Base-by-base conservation (phyloP, 371 early-diverging fungal species). In the Apophysomyces trapeziformis region DNA sequence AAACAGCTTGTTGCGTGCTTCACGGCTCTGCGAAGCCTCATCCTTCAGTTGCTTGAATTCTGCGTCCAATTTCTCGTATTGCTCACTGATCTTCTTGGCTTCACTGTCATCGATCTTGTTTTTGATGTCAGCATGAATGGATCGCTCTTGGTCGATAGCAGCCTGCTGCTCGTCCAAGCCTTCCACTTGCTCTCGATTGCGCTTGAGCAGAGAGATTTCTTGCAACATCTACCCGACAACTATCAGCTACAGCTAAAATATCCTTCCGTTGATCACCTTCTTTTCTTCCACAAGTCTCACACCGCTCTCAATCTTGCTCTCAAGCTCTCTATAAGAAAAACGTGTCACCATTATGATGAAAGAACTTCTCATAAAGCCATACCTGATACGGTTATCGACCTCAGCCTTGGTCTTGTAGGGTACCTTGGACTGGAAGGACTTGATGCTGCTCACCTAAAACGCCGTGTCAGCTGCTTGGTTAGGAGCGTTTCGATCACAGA, bases 281-380 rank as follows among this genome's bases (percentile, higher is more conserved):
- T 95, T 95, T 80, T 96, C 97, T 65, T 96, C 96, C 38, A 93
- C 87, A 67, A 96, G 77, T 75, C 90, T 88, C 26, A 78, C 84
- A 69, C 95, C 95, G 45, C 83, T 81, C 67, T 91, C 91, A 66
- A 96, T 87, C 78, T 92, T 87, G 63, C 74, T 79, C 72, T 96
- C 95, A 63, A 91, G 78, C 61, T 87, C 85, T 68, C 90, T 92
- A 58, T 61, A 56, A 63, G 39, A 43, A 41, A 41, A 18, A 50
- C 18, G 57, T 11, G 38, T 38, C 8, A 38, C 44, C 38, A 32
- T 43, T 9, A 18, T 47, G n/a, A 13, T 16, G 5, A 43, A 38
- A 38, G 4, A 43, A 41, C 41, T 8, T 1, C 2, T 2, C 11
- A 41, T 41, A 18, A 72, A 66, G 58, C 38, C 32, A 63, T 84